phyloP scores from a whole-genome alignment of 306 rosid genomes.

The Phaseolus lunatus region DNA sequence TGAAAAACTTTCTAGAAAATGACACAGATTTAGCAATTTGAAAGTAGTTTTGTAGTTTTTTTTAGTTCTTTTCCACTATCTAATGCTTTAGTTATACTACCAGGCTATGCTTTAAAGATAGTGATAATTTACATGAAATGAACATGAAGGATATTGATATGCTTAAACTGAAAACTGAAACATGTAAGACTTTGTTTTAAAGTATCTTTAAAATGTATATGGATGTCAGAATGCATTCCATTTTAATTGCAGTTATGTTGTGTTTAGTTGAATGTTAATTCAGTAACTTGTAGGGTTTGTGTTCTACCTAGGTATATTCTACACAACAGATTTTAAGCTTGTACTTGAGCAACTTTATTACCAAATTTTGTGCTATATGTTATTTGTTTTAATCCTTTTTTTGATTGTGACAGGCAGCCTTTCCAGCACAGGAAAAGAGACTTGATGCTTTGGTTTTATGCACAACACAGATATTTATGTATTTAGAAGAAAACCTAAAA shows the following conservation, averaged over 20 bases:
- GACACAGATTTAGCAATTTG: conserved; percentile 22
- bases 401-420: conserved; percentile 71
- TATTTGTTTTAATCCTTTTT: conserved; percentile 37
- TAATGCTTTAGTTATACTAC: background rate
- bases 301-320: conserved; percentile 3
- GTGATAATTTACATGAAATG: conserved; percentile 2
- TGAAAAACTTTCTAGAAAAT: conserved; percentile 2
- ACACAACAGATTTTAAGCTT: conserved; percentile 27
- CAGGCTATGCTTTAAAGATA: conserved; percentile 8
- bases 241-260: conserved; percentile 2
- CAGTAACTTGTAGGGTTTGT: conserved; percentile 10
- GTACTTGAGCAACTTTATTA: conserved; percentile 27
- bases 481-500: conserved; percentile 90
- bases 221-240: conserved; percentile 23
- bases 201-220: conserved; percentile 26
- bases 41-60: conserved; percentile 22
- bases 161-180: conserved; percentile 31
- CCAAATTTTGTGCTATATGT: conserved; percentile 30
- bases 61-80: conserved; percentile 9
- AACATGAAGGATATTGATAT: conserved; percentile 21
- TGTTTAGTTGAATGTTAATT: conserved; percentile 18
- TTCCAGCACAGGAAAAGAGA: conserved; percentile 92
- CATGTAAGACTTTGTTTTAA: background rate
- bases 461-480: conserved; percentile 73
- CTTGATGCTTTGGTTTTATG: conserved; percentile 86